These are phyloP conservation scores for Salicornia ramosissima DNA, from an alignment of 148 eudicot species.

Conservation along the genomic window DNA sequence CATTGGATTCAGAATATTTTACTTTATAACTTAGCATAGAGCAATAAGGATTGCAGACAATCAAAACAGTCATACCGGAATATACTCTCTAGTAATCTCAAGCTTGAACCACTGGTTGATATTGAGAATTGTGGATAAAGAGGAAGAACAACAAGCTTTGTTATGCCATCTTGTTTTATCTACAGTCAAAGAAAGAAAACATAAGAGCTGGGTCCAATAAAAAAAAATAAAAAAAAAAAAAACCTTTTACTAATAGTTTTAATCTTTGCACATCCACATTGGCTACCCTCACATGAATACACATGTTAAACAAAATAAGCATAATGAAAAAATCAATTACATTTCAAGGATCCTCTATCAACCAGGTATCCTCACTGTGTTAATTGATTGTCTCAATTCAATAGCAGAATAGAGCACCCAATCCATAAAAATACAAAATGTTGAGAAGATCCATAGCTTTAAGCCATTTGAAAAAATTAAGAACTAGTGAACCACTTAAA, in stretches of 20 bases:
- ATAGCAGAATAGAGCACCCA: background rate
- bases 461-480: background rate
- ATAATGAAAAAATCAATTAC: background rate
- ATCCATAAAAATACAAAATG: background rate
- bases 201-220: slow-evolving; percentile 1
- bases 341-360: background rate
- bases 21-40: background rate
- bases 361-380: background rate
- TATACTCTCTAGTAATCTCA: slow-evolving; percentile 86
- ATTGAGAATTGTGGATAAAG: slow-evolving; percentile 97
- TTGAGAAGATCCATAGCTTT: background rate
- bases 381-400: no score
- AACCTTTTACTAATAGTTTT: no score
- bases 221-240: no score
- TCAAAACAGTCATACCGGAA: slow-evolving; percentile 51
- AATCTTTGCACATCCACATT: background rate
- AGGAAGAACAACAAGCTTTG: slow-evolving; percentile 98
- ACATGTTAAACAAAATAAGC: background rate
- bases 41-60: background rate
- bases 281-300: slow-evolving; percentile 1
- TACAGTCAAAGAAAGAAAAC: slow-evolving; percentile 22
- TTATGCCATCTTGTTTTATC: slow-evolving; percentile 83
- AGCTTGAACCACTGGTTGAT: slow-evolving; percentile 98
- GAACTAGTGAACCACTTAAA: background rate
- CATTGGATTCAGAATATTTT: no score